These are phyloP conservation scores for Takashimella koratensis DNA, from an alignment of 1,284 basidiomycete genomes.

Conservation along the genomic window DNA sequence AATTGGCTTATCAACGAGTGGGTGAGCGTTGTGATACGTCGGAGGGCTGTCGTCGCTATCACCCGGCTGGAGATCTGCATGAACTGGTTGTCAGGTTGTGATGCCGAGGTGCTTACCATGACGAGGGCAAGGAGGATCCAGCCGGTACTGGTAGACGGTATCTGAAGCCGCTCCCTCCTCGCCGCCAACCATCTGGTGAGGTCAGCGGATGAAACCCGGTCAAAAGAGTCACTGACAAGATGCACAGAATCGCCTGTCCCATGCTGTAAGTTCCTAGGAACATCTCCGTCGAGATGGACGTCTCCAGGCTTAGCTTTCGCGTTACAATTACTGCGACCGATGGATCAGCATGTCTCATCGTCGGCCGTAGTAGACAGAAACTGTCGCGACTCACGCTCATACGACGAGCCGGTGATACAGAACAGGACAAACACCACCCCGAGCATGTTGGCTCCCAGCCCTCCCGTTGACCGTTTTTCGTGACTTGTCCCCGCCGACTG, in stretches of 20 bases:
- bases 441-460: not conserved
- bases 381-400: too few relatives aligned
- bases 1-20: not conserved
- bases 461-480: not conserved
- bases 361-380: too few relatives aligned
- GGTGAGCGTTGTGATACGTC: not conserved
- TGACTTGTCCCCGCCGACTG: too few relatives aligned
- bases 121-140: not conserved
- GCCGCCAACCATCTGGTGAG: not conserved
- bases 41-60: not conserved
- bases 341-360: too few relatives aligned
- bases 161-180: not conserved
- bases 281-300: not conserved
- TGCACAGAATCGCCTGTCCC: not conserved
- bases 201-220: not conserved
- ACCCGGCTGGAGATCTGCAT: not conserved
- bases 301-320: not conserved
- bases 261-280: not conserved
- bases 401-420: not conserved
- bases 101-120: not conserved
- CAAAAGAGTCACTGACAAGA: not conserved
- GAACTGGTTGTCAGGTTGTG: not conserved
- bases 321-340: not conserved
- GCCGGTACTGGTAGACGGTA: not conserved
- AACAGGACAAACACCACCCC: not conserved